These are phyloP conservation scores for Fomitopsis serialis DNA, from an alignment of 768 basidiomycete species.

Conservation along the genomic window DNA sequence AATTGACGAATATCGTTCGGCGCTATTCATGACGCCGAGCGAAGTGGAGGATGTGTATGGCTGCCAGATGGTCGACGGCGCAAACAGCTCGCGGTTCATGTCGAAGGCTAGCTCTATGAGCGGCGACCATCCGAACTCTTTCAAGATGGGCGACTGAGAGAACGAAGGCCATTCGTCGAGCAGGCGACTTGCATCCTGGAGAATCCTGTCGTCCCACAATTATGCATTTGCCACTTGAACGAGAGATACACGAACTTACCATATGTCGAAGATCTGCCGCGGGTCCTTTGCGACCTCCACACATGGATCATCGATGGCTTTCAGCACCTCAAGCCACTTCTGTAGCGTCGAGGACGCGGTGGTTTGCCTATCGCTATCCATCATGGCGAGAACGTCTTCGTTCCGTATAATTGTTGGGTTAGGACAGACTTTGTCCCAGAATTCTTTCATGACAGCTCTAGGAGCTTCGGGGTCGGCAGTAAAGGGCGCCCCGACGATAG, in stretches of 20 bases:
- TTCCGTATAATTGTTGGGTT: conserved; percentile 26
- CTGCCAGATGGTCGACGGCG: conserved; percentile 6
- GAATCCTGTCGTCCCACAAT: conserved; percentile 42
- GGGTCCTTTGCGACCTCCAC: conserved; percentile 37
- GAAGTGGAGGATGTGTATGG: conserved; percentile 4
- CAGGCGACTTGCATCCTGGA: conserved; percentile 34
- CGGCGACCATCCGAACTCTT: conserved; percentile 54
- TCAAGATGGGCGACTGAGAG: conserved; percentile 37
- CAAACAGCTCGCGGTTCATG: conserved; percentile 41
- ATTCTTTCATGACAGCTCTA: conserved; percentile 30
- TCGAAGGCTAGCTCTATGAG: conserved; percentile 47
- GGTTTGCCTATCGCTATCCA: conserved; percentile 19
- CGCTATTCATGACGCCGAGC: not conserved
- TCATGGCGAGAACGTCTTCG: conserved; percentile 20
- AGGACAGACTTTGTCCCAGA: conserved; percentile 38
- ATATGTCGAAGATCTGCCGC: conserved; percentile 45
- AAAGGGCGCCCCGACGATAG: conserved; percentile 36
- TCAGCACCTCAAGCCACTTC: conserved; percentile 32
- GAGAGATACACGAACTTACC: conserved; percentile 30
- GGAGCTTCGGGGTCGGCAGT: conserved; percentile 26
- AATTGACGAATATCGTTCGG: conserved; percentile 14
- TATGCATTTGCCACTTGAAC: not conserved
- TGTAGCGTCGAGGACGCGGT: conserved; percentile 28
- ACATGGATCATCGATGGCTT: conserved; percentile 36
- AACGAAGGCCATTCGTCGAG: conserved; percentile 46